Conservation (phyloP, 106 monocot species). For the Narthecium ossifragum region DNA sequence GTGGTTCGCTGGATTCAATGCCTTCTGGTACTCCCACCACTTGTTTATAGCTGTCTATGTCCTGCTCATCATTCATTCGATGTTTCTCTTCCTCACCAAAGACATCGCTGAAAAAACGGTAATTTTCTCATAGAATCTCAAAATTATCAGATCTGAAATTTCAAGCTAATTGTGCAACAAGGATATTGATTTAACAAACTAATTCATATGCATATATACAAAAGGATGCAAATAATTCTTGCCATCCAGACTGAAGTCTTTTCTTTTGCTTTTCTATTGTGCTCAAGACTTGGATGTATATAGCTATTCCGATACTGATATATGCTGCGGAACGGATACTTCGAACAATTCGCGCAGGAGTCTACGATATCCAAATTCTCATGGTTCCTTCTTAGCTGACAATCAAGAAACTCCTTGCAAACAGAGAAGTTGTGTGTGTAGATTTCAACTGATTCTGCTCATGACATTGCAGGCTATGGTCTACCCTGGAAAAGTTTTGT, state of each 20-base stretch:
- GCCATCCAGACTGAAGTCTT: too few relatives aligned
- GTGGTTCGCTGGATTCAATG: slow-evolving; percentile 5
- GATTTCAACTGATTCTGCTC: too few relatives aligned
- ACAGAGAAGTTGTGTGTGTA: too few relatives aligned
- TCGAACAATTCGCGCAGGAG: not conserved
- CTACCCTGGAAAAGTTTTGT: slow-evolving; percentile 5
- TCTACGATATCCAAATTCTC: not conserved
- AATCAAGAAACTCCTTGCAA: too few relatives aligned
- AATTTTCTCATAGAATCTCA: too few relatives aligned
- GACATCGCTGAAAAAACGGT: slow-evolving; percentile 8
- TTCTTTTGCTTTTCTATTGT: too few relatives aligned
- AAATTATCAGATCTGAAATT: too few relatives aligned
- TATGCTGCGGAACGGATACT: not conserved
- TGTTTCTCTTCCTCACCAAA: not conserved
- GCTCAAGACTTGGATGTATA: slow-evolving; percentile 6
- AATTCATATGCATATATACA: too few relatives aligned
- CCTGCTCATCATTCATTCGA: slow-evolving; percentile 7
- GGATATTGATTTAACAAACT: too few relatives aligned
- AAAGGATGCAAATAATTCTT: too few relatives aligned
- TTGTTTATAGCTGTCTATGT: slow-evolving; percentile 6
- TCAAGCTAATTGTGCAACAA: too few relatives aligned
- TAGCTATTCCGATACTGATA: not conserved
- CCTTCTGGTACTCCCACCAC: slow-evolving; percentile 13
- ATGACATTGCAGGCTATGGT: not conserved
- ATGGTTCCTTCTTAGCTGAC: not conserved